phyloP scores from a whole-genome alignment of 208 protist species.

The Leptomonas pyrrhocoris region DNA sequence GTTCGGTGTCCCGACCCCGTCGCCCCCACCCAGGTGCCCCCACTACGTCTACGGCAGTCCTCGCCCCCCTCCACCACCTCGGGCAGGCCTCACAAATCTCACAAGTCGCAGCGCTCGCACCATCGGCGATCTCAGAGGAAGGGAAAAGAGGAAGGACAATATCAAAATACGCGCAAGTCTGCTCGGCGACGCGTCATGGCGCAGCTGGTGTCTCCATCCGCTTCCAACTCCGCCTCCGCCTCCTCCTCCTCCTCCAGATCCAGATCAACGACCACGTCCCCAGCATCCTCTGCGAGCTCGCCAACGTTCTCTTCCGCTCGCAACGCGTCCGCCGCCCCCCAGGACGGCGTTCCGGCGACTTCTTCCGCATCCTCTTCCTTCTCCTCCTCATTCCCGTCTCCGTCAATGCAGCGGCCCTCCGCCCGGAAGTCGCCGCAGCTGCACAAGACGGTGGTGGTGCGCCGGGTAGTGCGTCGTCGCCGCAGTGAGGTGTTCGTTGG shows the following conservation, averaged over 20 bases:
- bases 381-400: background rate
- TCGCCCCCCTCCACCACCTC: background rate
- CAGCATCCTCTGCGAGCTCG: background rate
- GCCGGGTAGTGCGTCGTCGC: conserved; percentile 34
- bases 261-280: background rate
- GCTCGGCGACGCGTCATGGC: background rate
- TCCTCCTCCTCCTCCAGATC: background rate
- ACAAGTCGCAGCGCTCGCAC: background rate
- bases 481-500: conserved; percentile 35
- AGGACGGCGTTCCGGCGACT: background rate
- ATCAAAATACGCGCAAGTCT: background rate
- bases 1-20: background rate
- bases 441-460: conserved; percentile 27
- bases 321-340: background rate
- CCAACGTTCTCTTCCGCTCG: background rate
- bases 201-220: background rate
- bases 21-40: conserved; percentile 2
- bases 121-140: background rate
- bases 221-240: background rate
- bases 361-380: background rate
- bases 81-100: background rate
- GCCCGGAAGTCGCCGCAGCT: background rate
- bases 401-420: background rate
- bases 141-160: background rate
- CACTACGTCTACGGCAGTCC: background rate